Conservation (phyloP, 208 protist species). For the Angomonas deanei region DNA sequence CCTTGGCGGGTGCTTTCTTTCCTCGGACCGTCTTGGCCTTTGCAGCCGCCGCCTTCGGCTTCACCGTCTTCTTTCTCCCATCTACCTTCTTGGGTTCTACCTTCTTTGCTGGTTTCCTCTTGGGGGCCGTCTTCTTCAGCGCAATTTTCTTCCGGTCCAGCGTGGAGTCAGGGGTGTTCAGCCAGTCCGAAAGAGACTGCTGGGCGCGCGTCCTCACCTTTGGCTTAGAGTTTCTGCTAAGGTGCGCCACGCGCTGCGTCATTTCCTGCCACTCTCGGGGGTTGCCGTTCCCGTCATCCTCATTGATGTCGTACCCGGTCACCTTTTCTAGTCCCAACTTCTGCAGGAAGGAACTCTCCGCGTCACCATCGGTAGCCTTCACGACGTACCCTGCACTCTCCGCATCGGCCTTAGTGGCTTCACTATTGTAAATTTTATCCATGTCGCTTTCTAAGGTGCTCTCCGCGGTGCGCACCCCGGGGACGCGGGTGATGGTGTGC, state of each 20-base stretch:
- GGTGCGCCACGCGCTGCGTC: slow-evolving; percentile 39
- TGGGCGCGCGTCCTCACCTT: slow-evolving; percentile 43
- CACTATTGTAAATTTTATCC: not conserved
- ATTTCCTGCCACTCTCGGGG: slow-evolving; percentile 55
- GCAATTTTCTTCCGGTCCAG: slow-evolving; percentile 1
- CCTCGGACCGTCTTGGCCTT: slow-evolving; percentile 5
- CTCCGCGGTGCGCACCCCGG: not conserved
- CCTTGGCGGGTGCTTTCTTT: slow-evolving; percentile 6
- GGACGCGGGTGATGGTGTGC: slow-evolving; percentile 17
- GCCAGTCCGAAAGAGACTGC: slow-evolving; percentile 68
- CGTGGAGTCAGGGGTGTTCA: slow-evolving; percentile 47
- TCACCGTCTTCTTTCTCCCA: slow-evolving; percentile 10
- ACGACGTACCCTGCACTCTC: slow-evolving; percentile 1
- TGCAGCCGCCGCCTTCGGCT: not conserved
- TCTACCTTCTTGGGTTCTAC: slow-evolving; percentile 15
- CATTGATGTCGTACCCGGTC: slow-evolving; percentile 37
- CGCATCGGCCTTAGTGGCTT: not conserved
- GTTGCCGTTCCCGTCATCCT: slow-evolving; percentile 3
- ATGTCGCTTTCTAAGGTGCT: slow-evolving; percentile 1
- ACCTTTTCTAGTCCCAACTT: slow-evolving; percentile 38
- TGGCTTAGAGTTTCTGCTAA: slow-evolving; percentile 36
- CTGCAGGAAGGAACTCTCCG: slow-evolving; percentile 36
- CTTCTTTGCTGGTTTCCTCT: slow-evolving; percentile 10
- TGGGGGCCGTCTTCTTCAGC: not conserved
- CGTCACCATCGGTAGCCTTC: slow-evolving; percentile 2